Conservation (phyloP, 306 rosid species). For the Citrullus colocynthis region DNA sequence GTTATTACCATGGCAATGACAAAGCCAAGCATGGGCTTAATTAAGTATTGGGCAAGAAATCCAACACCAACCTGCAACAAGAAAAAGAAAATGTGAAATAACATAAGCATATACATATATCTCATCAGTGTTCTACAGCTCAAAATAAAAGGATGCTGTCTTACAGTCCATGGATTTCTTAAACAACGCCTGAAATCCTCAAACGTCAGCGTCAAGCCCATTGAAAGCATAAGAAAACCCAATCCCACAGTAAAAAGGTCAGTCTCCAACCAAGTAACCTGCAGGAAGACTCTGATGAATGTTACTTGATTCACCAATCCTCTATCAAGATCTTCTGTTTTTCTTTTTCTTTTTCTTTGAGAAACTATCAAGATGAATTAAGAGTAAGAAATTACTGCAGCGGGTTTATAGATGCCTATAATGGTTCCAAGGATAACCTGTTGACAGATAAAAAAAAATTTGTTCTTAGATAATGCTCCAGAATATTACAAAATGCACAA, state of each 20-base stretch:
- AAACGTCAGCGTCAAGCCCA: conserved; percentile 92
- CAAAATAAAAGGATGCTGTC: background rate
- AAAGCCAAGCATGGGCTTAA: conserved; percentile 82
- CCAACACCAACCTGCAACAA: conserved; percentile 86
- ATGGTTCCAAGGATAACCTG: conserved; percentile 77
- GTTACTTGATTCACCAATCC: conserved; percentile 18
- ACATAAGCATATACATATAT: background rate
- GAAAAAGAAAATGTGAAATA: conserved; percentile 7
- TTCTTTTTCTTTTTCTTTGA: too few species aligned
- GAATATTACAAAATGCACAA: background rate
- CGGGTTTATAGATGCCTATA: conserved; percentile 72
- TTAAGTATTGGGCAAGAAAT: conserved; percentile 85
- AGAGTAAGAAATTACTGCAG: conserved; percentile 44
- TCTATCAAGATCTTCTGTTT: conserved; percentile 1
- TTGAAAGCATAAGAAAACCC: conserved; percentile 94
- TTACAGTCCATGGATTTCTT: conserved; percentile 88
- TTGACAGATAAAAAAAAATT: conserved; percentile 12
- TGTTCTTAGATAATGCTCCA: background rate
- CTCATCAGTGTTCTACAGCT: background rate
- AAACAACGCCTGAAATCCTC: conserved; percentile 86
- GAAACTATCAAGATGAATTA: conserved; percentile 9
- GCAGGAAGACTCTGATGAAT: conserved; percentile 22
- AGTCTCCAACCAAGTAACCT: conserved; percentile 89
- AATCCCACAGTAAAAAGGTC: conserved; percentile 79
- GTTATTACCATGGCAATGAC: conserved; percentile 55